Evolutionary conservation across 2,329 filamentous ascomycete species (phyloP).

Genomic region (Fusarium pseudograminearum): DNA sequence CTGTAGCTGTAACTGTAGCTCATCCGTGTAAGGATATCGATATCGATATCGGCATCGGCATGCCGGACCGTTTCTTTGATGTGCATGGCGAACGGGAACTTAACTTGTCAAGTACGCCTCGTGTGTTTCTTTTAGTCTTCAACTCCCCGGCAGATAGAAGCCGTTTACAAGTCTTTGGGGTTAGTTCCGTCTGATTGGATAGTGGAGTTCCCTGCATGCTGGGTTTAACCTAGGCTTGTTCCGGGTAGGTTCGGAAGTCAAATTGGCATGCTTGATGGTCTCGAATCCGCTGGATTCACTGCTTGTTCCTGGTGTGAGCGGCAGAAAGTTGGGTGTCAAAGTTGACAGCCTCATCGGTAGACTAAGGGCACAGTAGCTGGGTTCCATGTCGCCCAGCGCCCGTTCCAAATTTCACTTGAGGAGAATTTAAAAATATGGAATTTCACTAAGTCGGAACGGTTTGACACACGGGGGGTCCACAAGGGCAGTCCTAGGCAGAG

Average conservation of each 20-base stretch:
- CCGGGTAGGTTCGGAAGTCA: constrained; percentile 28
- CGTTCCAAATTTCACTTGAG: constrained; percentile 13
- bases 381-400: background rate
- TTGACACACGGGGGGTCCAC: constrained; percentile 5
- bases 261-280: constrained; percentile 28
- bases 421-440: constrained; percentile 6
- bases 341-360: constrained; percentile 5
- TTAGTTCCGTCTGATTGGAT: constrained; percentile 42
- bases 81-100: constrained; percentile 45
- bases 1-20: constrained; percentile 1
- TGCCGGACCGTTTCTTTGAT: constrained; percentile 43
- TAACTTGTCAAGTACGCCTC: constrained; percentile 41
- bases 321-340: constrained; percentile 27
- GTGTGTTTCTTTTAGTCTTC: constrained; percentile 33
- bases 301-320: constrained; percentile 31
- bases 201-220: constrained; percentile 43
- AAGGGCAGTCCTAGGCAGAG: background rate
- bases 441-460: background rate
- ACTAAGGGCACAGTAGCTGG: background rate
- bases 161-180: constrained; percentile 30
- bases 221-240: constrained; percentile 34
- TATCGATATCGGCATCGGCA: constrained; percentile 36
- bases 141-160: constrained; percentile 25
- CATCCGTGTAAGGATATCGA: constrained; percentile 1
- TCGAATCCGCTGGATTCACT: constrained; percentile 17